These are phyloP conservation scores for Coemansia sp. DNA, from an alignment of 192 early-diverging fungal genomes.

Conservation along the genomic window DNA sequence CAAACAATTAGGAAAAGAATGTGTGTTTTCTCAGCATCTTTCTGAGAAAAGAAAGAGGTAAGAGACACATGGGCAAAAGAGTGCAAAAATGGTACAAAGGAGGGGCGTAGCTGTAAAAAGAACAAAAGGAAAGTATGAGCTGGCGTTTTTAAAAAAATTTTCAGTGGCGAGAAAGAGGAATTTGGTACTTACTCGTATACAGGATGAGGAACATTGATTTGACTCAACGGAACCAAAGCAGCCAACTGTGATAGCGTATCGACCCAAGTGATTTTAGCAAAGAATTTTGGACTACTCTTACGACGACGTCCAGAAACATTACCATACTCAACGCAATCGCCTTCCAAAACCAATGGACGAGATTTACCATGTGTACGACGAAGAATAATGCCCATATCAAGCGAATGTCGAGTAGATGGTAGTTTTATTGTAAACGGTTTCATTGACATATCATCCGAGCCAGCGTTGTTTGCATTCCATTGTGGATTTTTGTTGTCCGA, in stretches of 20 bases:
- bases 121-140: neutral
- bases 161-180: neutral
- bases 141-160: neutral
- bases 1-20: too few species aligned
- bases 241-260: conserved; percentile 69
- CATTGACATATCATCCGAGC: too few species aligned
- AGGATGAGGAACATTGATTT: conserved; percentile 67
- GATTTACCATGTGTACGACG: neutral
- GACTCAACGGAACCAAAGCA: conserved; percentile 62
- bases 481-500: conserved; percentile 1
- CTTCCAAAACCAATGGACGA: too few species aligned
- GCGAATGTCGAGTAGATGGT: conserved; percentile 12
- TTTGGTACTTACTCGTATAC: conserved; percentile 38
- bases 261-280: conserved; percentile 80
- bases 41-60: too few species aligned
- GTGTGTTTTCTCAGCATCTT: too few species aligned
- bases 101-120: neutral
- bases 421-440: neutral
- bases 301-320: neutral
- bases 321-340: neutral
- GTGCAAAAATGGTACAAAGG: neutral
- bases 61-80: too few species aligned
- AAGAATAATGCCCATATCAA: conserved; percentile 1
- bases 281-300: conserved; percentile 82
- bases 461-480: neutral